These are phyloP conservation scores for Apiospora kogelbergensis DNA, from an alignment of 2,329 filamentous ascomycete species.

Conservation along the genomic window DNA sequence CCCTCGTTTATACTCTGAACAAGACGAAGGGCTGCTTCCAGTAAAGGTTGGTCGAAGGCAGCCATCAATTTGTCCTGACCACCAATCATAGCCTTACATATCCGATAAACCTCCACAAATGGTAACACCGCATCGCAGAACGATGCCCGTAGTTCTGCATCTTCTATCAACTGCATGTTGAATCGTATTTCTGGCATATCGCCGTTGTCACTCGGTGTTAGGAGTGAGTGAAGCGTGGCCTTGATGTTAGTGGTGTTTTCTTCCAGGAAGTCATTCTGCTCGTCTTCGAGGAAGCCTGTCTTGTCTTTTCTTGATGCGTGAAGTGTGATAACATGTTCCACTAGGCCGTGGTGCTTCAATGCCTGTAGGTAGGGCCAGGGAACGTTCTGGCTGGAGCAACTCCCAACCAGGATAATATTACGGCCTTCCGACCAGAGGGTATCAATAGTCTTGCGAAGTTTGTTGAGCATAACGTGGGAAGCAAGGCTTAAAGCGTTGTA, in stretches of 20 bases:
- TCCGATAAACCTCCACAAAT: slow-evolving; percentile 26
- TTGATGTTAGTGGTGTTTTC: slow-evolving; percentile 31
- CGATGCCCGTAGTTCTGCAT: slow-evolving; percentile 13
- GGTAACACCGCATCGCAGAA: slow-evolving; percentile 22
- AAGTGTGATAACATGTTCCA: slow-evolving; percentile 33
- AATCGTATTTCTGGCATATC: slow-evolving; percentile 5
- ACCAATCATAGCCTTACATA: slow-evolving; percentile 29
- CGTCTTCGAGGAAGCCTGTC: not conserved
- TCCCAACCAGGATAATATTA: slow-evolving; percentile 77
- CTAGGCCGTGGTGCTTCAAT: slow-evolving; percentile 38
- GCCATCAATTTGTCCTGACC: slow-evolving; percentile 11
- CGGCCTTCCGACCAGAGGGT: slow-evolving; percentile 69
- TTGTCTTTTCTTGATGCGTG: not conserved
- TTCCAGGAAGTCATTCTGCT: slow-evolving; percentile 19
- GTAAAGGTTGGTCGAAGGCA: slow-evolving; percentile 12
- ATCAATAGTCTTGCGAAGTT: slow-evolving; percentile 71
- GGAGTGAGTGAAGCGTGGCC: slow-evolving; percentile 18
- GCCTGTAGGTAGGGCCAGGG: slow-evolving; percentile 42
- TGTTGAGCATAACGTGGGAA: slow-evolving; percentile 60
- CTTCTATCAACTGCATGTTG: slow-evolving; percentile 8
- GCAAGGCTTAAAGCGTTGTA: slow-evolving; percentile 75
- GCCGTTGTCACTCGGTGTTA: not conserved
- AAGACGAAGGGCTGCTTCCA: slow-evolving; percentile 19
- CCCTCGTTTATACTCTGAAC: slow-evolving; percentile 23
- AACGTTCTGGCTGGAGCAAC: slow-evolving; percentile 59